These are phyloP conservation scores for Pharus latifolius DNA, from an alignment of 176 grass and related monocot species.

Conservation along the genomic window DNA sequence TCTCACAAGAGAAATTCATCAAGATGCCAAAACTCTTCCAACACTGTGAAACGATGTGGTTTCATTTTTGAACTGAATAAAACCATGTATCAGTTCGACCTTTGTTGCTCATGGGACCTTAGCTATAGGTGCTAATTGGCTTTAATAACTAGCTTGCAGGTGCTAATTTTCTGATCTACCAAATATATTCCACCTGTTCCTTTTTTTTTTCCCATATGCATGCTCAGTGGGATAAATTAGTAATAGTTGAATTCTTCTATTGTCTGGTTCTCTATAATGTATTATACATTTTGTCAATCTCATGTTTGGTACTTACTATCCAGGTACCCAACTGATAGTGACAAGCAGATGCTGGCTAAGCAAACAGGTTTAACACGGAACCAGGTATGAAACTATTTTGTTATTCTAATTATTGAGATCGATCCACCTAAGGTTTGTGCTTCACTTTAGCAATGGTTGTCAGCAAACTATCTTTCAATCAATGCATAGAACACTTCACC, in stretches of 20 bases:
- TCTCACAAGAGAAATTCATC: no score
- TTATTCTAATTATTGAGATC: neutral
- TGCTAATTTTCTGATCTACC: neutral
- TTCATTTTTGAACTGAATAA: neutral
- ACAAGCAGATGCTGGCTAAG: constrained; percentile 88
- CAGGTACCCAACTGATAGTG: constrained; percentile 82
- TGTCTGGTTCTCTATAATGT: no score
- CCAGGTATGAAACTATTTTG: constrained; percentile 17
- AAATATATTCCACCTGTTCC: no score
- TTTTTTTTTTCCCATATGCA: no score
- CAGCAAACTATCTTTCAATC: no score
- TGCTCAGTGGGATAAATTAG: no score
- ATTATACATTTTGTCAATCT: no score
- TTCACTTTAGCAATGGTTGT: neutral
- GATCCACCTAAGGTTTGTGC: neutral
- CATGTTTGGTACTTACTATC: constrained; percentile 1
- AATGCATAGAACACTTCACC: no score
- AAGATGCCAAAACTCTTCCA: no score
- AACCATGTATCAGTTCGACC: neutral
- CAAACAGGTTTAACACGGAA: constrained; percentile 80
- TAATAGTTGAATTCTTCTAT: neutral
- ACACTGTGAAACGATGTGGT: neutral
- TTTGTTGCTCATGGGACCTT: neutral
- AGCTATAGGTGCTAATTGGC: neutral
- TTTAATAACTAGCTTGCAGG: neutral